phyloP scores from a whole-genome alignment of 1,284 basidiomycete genomes.

The Cystobasidium pallidum region DNA sequence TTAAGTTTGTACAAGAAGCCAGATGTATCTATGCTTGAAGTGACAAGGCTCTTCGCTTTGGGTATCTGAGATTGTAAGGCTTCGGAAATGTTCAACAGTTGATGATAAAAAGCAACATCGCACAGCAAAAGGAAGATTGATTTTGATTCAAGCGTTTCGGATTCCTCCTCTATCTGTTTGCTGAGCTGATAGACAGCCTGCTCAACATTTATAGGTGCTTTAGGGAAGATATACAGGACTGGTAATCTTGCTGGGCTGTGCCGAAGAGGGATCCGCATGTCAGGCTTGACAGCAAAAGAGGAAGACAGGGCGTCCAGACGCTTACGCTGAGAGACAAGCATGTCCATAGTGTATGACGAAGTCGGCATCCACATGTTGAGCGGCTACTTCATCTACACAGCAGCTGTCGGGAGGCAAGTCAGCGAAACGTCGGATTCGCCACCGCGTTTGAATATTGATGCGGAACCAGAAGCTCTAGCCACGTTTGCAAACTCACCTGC shows the following conservation, averaged over 20 bases:
- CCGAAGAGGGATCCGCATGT: background rate
- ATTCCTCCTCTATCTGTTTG: slow-evolving; percentile 49
- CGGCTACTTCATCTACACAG: slow-evolving; percentile 95
- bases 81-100: slow-evolving; percentile 61
- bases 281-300: slow-evolving; percentile 40
- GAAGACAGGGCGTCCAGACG: slow-evolving; percentile 37
- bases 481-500: slow-evolving; percentile 66
- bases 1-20: background rate
- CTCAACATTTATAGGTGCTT: slow-evolving; percentile 64
- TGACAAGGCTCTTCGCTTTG: background rate
- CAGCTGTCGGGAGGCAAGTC: slow-evolving; percentile 64
- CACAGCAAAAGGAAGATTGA: slow-evolving; percentile 66
- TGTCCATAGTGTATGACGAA: slow-evolving; percentile 94
- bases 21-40: background rate
- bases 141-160: slow-evolving; percentile 45
- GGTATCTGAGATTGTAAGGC: background rate
- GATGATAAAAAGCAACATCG: slow-evolving; percentile 80
- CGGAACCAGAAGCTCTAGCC: background rate
- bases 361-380: slow-evolving; percentile 90
- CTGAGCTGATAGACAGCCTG: slow-evolving; percentile 62
- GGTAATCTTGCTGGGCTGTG: slow-evolving; percentile 74
- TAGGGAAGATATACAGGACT: slow-evolving; percentile 82
- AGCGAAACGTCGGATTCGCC: slow-evolving; percentile 16
- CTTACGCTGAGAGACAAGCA: slow-evolving; percentile 87
- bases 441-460: background rate